Evolutionary conservation across 2,329 filamentous ascomycete species (phyloP), one percentile per base, ranked within the genome.

Genomic region (Phyllosticta citrichinensis): DNA sequence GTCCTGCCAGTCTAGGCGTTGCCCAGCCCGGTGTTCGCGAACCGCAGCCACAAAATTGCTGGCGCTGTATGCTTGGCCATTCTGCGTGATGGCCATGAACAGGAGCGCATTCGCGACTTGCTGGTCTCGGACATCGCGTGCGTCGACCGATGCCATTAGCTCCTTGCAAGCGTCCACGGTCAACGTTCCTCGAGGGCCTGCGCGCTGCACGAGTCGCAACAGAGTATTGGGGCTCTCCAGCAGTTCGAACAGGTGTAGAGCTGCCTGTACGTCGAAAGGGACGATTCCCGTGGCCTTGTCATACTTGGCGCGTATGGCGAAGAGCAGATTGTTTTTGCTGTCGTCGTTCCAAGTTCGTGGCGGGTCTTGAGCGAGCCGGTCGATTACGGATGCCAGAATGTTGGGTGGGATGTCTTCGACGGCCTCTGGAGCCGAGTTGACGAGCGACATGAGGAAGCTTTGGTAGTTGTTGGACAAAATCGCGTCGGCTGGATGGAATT

Each of bases 361-460:
- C 57, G 92, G 91, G 67, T 92, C 87, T 73, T 94, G 87, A 60
- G 96, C 86, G 67, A 95, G 88, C 66, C 90, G 88, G 73, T 96
- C 90, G 73, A 97, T 80, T 62, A 96, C 87, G 62, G 87, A 79
- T 56, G 89, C 88, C 63, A 97, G 81, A 70, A 94, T 91, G 52
- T 83, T 76, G 30, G 87, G 80, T 11, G 79, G 80, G 59, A 92
- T 74, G 63, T 89, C 86, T 65, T 86, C 81, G 67, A 88, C 84
- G 51, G 84, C 81, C 57, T 83, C 80, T 22, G 70, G 68, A 53
- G 65, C 63, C 14, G 86, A 80, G 55, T 82, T 83, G 35, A 88
- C 86, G 60, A 97, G 80, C 65, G 87, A 86, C 68, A 91, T 85
- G 57, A 95, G 79, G 71, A 97, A 93, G 24, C 85, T 84, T 58